Conservation (phyloP, 805 yeast species). For the Monosporozyma siamensis region DNA sequence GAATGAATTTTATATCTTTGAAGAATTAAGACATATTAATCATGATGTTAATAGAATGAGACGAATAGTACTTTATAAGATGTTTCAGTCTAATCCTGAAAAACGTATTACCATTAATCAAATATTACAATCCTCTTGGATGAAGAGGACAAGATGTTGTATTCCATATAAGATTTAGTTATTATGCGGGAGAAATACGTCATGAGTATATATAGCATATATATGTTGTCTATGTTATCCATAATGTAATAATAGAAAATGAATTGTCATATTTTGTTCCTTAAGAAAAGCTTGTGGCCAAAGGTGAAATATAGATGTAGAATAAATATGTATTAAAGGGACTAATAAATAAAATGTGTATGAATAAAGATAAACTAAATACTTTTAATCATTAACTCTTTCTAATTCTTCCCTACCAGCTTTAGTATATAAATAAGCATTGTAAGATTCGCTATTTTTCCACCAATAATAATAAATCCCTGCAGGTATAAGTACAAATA, state of each 20-base stretch:
- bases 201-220: neutral
- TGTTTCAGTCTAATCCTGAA: constrained; percentile 50
- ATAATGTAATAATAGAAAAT: neutral
- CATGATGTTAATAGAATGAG: constrained; percentile 34
- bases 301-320: too few relatives aligned
- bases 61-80: constrained; percentile 44
- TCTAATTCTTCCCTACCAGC: constrained; percentile 94
- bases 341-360: neutral
- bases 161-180: constrained; percentile 20
- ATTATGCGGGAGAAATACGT: too few relatives aligned
- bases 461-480: constrained; percentile 77
- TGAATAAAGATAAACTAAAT: neutral
- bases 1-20: constrained; percentile 42
- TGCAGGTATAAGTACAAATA: constrained; percentile 71
- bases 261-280: neutral
- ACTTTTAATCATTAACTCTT: constrained; percentile 33
- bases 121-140: constrained; percentile 54
- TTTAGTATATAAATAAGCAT: constrained; percentile 90
- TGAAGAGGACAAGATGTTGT: constrained; percentile 47
- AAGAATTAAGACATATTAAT: constrained; percentile 39
- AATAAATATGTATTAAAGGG: neutral
- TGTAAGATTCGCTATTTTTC: constrained; percentile 81
- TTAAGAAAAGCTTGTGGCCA: neutral
- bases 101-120: constrained; percentile 42
- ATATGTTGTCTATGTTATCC: too few relatives aligned